These are phyloP conservation scores for Calocera viscosa DNA, from an alignment of 768 basidiomycete species.

Conservation along the genomic window DNA sequence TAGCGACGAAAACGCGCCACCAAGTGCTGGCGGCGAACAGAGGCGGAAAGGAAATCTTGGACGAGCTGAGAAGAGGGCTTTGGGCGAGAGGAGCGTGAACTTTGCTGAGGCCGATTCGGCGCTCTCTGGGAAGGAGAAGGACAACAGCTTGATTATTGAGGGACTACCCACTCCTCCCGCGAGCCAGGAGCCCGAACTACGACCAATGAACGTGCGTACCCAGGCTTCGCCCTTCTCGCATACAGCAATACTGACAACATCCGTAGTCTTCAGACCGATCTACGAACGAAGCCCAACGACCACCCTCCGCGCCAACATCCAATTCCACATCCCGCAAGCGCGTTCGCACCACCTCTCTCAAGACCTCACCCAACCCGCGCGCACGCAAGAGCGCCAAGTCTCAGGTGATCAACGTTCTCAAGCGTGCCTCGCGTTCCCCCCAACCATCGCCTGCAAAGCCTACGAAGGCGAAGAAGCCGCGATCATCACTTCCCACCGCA, in stretches of 20 bases:
- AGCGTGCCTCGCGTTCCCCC: background rate
- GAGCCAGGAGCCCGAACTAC: background rate
- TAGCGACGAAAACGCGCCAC: background rate
- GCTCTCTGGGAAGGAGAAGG: background rate
- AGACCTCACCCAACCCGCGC: background rate
- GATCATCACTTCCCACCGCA: background rate
- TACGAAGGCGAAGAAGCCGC: background rate
- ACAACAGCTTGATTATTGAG: background rate
- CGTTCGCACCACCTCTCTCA: background rate
- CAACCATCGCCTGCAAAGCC: background rate
- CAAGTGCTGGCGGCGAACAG: background rate
- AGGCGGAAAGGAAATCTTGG: background rate
- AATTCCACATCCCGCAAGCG: background rate
- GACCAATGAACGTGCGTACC: background rate
- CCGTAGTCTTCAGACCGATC: background rate
- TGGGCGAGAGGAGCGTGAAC: background rate
- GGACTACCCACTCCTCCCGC: background rate
- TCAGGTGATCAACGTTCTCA: background rate
- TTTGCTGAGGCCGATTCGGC: background rate
- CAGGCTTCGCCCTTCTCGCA: background rate
- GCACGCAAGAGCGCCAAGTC: background rate
- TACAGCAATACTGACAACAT: background rate
- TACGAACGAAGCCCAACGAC: background rate
- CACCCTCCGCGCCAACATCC: background rate
- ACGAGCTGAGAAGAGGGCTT: background rate